phyloP scores from a whole-genome alignment of 2,329 filamentous ascomycete species.

The Aspergillus vadensis region DNA sequence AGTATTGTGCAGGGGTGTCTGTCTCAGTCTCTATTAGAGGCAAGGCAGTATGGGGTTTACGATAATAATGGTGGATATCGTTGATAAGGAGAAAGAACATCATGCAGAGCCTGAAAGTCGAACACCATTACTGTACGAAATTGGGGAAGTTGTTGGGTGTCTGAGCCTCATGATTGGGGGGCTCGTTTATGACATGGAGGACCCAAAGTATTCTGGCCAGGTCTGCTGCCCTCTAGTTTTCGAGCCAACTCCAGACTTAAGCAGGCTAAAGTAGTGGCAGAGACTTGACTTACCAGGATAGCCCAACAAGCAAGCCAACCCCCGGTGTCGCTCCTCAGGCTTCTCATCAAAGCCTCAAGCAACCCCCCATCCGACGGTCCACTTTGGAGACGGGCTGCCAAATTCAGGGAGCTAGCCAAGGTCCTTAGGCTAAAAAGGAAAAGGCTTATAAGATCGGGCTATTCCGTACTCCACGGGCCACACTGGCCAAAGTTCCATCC shows the following conservation, averaged over 20 bases:
- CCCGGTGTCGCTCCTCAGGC: background rate
- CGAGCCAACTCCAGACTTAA: background rate
- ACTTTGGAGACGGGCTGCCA: conserved; percentile 1
- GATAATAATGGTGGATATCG: background rate
- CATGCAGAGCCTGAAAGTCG: background rate
- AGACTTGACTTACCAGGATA: background rate
- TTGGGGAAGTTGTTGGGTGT: background rate
- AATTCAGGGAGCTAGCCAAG: background rate
- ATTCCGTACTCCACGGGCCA: conserved; percentile 5
- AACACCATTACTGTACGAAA: background rate
- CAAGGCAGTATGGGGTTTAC: background rate
- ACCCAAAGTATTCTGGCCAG: background rate
- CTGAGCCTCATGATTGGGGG: conserved; percentile 1
- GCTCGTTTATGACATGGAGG: background rate
- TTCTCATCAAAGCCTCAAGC: conserved; percentile 6
- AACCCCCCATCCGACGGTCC: background rate
- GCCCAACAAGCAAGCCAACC: background rate
- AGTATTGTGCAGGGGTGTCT: background rate
- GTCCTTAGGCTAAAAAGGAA: background rate
- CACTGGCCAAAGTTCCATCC: conserved; percentile 4
- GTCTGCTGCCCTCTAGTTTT: background rate
- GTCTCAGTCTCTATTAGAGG: background rate
- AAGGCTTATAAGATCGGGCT: background rate
- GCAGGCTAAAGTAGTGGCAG: conserved; percentile 1
- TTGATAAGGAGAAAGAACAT: conserved; percentile 1